A percentile compares a stretch with the other conserved stretches of the same genome.
phyloP scores from a whole-genome alignment of 2,329 filamentous ascomycete genomes.

The Triangularia verruculosa region DNA sequence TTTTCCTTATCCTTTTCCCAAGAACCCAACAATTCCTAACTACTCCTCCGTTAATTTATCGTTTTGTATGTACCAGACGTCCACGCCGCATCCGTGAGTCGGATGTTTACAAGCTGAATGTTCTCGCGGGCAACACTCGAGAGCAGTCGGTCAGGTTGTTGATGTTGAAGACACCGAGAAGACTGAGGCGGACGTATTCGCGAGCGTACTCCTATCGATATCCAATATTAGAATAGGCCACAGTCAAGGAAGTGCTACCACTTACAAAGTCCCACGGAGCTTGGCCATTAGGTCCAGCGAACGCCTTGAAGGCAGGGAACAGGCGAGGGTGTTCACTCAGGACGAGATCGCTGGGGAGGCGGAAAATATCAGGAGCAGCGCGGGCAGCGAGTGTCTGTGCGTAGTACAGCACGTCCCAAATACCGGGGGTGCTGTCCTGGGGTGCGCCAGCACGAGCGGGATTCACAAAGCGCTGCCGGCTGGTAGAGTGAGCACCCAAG shows the following conservation, averaged over 20 bases:
- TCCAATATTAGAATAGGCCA: background rate
- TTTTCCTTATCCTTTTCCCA: background rate
- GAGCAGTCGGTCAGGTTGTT: constrained; percentile 55
- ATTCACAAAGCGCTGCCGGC: constrained; percentile 47
- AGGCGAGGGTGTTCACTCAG: constrained; percentile 39
- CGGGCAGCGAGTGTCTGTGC: constrained; percentile 33
- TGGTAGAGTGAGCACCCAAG: constrained; percentile 51
- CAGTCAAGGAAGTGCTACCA: background rate
- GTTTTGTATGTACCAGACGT: no score
- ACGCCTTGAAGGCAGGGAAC: constrained; percentile 37
- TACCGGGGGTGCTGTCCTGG: constrained; percentile 47
- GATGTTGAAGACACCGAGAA: constrained; percentile 56
- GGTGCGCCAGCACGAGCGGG: constrained; percentile 35
- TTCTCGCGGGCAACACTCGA: constrained; percentile 42
- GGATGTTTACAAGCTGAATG: background rate
- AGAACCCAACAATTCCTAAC: no score
- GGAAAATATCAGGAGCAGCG: constrained; percentile 33
- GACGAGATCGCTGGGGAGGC: constrained; percentile 42
- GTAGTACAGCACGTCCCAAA: constrained; percentile 53
- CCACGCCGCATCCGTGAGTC: no score
- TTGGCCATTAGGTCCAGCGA: constrained; percentile 36
- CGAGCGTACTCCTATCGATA: constrained; percentile 45
- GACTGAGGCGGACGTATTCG: constrained; percentile 52
- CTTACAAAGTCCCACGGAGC: constrained; percentile 42
- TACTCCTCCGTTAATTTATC: no score